phyloP scores from a whole-genome alignment of 306 rosid genomes.

The Clitoria ternatea region DNA sequence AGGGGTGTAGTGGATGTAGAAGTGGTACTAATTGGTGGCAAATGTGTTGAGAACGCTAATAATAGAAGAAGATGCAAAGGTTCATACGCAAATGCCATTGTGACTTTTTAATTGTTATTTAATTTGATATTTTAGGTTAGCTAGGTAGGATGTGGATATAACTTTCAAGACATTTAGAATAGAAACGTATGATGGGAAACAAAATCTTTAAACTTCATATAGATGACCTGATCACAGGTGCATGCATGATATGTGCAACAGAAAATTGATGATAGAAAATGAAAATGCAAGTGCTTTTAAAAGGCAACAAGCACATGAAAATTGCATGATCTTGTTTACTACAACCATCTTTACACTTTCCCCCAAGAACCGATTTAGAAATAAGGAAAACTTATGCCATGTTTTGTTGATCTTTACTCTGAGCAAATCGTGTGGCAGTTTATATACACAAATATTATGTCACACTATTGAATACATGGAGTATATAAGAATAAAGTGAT shows the following conservation, averaged over 20 bases:
- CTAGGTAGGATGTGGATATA: constrained; percentile 1
- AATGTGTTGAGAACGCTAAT: constrained; percentile 25
- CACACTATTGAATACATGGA: too few species aligned
- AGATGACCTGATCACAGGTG: not conserved
- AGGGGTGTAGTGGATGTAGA: too few species aligned
- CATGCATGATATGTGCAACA: not conserved
- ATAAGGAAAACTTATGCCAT: too few species aligned
- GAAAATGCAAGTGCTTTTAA: not conserved
- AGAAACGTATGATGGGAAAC: not conserved
- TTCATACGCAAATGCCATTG: constrained; percentile 21
- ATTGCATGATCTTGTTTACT: not conserved
- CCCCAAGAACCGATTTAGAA: too few species aligned
- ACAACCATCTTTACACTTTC: too few species aligned
- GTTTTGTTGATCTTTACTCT: too few species aligned
- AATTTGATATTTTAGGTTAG: not conserved
- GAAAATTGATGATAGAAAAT: not conserved
- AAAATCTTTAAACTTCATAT: not conserved
- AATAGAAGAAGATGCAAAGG: constrained; percentile 4
- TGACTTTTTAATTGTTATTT: constrained; percentile 4
- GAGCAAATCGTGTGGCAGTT: too few species aligned
- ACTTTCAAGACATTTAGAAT: not conserved
- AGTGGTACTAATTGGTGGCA: constrained; percentile 15
- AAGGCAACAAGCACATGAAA: constrained; percentile 16
- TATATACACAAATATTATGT: too few species aligned
- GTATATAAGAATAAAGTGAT: too few species aligned